These are phyloP conservation scores for Lathyrus oleraceus DNA, from an alignment of 306 rosid species.

Conservation along the genomic window DNA sequence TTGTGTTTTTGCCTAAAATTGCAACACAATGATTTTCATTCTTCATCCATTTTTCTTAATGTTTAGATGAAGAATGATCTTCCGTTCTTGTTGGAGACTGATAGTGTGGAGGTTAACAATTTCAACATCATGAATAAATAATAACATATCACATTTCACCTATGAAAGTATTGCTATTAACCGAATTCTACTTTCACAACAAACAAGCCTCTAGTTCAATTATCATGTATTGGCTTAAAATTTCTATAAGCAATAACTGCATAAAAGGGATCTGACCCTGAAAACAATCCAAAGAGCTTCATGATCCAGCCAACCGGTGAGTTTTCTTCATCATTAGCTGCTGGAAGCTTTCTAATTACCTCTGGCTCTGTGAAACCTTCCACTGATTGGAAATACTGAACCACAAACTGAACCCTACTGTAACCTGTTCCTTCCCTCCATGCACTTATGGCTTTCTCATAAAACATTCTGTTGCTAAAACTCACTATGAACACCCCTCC, in stretches of 20 bases:
- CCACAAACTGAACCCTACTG: constrained; percentile 70
- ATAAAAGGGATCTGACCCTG: constrained; percentile 72
- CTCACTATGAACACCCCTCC: constrained; percentile 88
- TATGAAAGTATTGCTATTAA: background rate
- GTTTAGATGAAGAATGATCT: constrained; percentile 58
- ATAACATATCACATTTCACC: no score
- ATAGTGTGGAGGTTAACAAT: constrained; percentile 49
- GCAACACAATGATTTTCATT: constrained; percentile 20
- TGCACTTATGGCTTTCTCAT: constrained; percentile 77
- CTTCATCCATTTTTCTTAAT: constrained; percentile 2
- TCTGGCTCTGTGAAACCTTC: constrained; percentile 84
- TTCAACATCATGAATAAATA: no score
- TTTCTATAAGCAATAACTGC: constrained; percentile 79
- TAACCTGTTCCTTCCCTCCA: constrained; percentile 80
- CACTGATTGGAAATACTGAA: constrained; percentile 77
- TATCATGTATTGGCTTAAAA: constrained; percentile 59
- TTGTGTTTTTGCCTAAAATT: constrained; percentile 12
- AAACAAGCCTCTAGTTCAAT: constrained; percentile 21
- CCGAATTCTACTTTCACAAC: background rate
- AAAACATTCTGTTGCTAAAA: constrained; percentile 84
- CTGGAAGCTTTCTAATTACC: constrained; percentile 54
- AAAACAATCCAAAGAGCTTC: constrained; percentile 58
- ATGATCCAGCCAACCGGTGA: constrained; percentile 55
- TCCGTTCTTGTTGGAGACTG: constrained; percentile 55
- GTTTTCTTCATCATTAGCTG: constrained; percentile 28